Evolutionary conservation across 2,329 filamentous ascomycete genomes (phyloP).

Genomic region (Raffaelea albimanens): DNA sequence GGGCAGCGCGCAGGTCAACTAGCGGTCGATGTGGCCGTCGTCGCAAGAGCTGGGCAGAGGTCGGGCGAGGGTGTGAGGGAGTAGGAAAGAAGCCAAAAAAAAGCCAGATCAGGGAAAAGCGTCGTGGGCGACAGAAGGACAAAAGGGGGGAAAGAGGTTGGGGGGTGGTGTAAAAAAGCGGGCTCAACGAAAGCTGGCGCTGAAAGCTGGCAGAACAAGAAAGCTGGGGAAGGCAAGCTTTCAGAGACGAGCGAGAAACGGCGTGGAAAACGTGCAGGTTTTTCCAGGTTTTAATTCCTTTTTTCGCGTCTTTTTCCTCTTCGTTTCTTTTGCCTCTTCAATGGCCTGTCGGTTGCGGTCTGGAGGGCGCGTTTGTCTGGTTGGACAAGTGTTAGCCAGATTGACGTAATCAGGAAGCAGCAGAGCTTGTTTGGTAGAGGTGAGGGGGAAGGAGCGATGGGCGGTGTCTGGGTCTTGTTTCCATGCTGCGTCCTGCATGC

Average conservation of each 20-base stretch:
- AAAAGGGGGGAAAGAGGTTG: neutral
- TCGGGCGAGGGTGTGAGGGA: neutral
- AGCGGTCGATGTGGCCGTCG: neutral
- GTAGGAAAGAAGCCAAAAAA: neutral
- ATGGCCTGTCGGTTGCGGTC: too few species aligned
- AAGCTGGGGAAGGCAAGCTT: too few species aligned
- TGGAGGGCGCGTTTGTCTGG: neutral
- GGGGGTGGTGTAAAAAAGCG: too few species aligned
- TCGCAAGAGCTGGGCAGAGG: neutral
- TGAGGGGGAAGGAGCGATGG: neutral
- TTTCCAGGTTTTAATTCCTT: too few species aligned
- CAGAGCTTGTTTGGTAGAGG: neutral
- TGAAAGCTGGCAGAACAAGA: too few species aligned
- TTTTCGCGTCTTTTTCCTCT: neutral
- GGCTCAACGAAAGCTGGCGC: too few species aligned
- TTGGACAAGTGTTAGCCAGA: neutral
- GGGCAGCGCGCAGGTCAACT: neutral
- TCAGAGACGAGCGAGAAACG: too few species aligned
- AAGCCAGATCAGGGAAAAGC: neutral
- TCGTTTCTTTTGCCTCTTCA: neutral
- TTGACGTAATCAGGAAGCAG: neutral
- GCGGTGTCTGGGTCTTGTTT: neutral
- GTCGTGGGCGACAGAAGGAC: neutral
- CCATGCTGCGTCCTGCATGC: too few species aligned
- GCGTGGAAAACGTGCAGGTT: too few species aligned